Conservation (phyloP, 352 stramenopile species). For the Lagenidium giganteum region DNA sequence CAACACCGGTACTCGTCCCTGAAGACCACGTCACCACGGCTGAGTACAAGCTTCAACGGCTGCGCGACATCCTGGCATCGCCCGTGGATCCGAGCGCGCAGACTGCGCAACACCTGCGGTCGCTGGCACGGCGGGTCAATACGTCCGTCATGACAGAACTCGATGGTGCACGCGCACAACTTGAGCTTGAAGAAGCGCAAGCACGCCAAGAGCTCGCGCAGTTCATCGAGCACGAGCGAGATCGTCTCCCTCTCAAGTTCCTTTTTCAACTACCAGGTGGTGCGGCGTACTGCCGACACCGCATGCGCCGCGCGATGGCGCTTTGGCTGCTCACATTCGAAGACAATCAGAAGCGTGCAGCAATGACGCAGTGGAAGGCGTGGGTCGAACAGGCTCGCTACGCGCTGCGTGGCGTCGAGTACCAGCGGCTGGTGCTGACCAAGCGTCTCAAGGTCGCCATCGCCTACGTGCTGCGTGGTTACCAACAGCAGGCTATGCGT, state of each 20-base stretch:
- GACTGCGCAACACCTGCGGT: constrained; percentile 32
- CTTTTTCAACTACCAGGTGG: constrained; percentile 77
- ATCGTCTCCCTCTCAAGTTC: constrained; percentile 69
- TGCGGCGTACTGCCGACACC: constrained; percentile 64
- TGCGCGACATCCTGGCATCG: constrained; percentile 58
- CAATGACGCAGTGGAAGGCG: constrained; percentile 80
- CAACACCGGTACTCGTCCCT: constrained; percentile 4
- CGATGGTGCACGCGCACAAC: constrained; percentile 26
- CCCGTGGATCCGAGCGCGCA: constrained; percentile 46
- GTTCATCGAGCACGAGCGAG: constrained; percentile 51
- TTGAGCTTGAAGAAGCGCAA: constrained; percentile 30
- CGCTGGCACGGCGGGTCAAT: constrained; percentile 38
- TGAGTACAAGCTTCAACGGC: constrained; percentile 47
- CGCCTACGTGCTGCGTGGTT: constrained; percentile 60
- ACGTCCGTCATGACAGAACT: constrained; percentile 46
- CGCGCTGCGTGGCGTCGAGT: constrained; percentile 43
- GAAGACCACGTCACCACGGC: constrained; percentile 37
- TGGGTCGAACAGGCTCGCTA: constrained; percentile 59
- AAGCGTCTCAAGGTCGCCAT: constrained; percentile 61
- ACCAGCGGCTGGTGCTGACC: constrained; percentile 51
- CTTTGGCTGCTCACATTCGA: constrained; percentile 75
- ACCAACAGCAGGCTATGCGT: constrained; percentile 47
- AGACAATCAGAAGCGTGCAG: constrained; percentile 64
- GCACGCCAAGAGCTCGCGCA: constrained; percentile 35
- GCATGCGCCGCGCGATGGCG: constrained; percentile 61